These are phyloP conservation scores for Aspergillus sp. DNA, from an alignment of 2,329 filamentous ascomycete genomes.

Conservation along the genomic window DNA sequence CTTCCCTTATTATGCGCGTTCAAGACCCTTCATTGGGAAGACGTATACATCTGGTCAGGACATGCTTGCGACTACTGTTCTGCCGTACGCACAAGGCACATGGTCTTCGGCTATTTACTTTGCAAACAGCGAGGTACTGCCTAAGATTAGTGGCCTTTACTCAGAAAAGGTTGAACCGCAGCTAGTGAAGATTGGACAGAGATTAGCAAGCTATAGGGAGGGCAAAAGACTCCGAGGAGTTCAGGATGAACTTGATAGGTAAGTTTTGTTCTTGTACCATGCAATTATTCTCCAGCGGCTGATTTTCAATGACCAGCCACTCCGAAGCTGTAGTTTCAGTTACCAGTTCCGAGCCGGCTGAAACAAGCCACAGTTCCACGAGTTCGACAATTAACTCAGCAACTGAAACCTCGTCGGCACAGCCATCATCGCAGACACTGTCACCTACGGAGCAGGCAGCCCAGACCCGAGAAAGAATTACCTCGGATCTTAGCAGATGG, in stretches of 20 bases:
- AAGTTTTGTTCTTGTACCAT: slow-evolving; percentile 8
- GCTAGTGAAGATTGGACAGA: slow-evolving; percentile 80
- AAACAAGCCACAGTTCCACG: slow-evolving; percentile 9
- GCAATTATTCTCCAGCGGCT: slow-evolving; percentile 5
- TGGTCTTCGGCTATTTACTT: slow-evolving; percentile 63
- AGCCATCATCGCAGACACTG: slow-evolving; percentile 19
- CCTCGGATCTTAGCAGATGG: slow-evolving; percentile 73
- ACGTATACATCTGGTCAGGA: slow-evolving; percentile 58
- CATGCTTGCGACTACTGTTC: slow-evolving; percentile 58
- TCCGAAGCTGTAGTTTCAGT: slow-evolving; percentile 15
- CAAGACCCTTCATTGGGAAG: slow-evolving; percentile 62
- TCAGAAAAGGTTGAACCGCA: slow-evolving; percentile 92
- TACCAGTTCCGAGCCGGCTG: slow-evolving; percentile 11
- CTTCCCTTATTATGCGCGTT: slow-evolving; percentile 64
- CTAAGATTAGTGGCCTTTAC: slow-evolving; percentile 69
- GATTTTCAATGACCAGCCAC: slow-evolving; percentile 9
- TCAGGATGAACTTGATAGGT: slow-evolving; percentile 46
- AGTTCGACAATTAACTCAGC: slow-evolving; percentile 16
- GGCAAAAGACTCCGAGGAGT: slow-evolving; percentile 54
- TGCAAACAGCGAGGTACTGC: slow-evolving; percentile 68
- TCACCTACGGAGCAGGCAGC: slow-evolving; percentile 36
- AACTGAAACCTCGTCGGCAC: slow-evolving; percentile 17
- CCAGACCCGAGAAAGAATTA: slow-evolving; percentile 53
- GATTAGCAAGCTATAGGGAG: slow-evolving; percentile 58
- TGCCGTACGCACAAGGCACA: slow-evolving; percentile 63